These are phyloP conservation scores for Fusarium dimerum DNA, from an alignment of 2,329 filamentous ascomycete genomes.

Conservation along the genomic window DNA sequence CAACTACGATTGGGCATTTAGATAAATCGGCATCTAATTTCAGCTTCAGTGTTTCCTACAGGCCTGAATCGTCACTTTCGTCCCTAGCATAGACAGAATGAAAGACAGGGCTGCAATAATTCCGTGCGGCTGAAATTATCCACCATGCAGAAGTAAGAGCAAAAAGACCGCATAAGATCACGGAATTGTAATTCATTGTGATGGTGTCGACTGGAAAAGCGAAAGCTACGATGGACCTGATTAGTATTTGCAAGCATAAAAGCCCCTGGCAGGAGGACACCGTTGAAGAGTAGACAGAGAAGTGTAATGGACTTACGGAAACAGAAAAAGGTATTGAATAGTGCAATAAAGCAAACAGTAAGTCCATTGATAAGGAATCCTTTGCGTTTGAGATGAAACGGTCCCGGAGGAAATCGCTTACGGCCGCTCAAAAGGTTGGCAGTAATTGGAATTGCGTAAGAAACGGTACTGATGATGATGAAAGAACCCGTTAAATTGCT, in stretches of 20 bases:
- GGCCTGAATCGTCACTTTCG: conserved; percentile 2
- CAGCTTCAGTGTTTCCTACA: no score
- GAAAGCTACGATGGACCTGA: conserved; percentile 11
- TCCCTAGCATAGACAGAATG: not conserved
- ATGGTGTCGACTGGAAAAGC: conserved; percentile 22
- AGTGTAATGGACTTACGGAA: conserved; percentile 31
- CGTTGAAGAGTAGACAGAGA: not conserved
- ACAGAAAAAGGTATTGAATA: conserved; percentile 29
- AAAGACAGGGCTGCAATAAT: conserved; percentile 23
- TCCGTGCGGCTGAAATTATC: conserved; percentile 18
- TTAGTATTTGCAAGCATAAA: conserved; percentile 4
- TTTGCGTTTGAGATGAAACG: conserved; percentile 14
- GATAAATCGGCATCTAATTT: no score
- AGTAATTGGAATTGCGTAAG: conserved; percentile 25
- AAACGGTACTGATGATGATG: conserved; percentile 29
- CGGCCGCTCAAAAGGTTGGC: conserved; percentile 20
- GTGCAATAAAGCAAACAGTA: conserved; percentile 14
- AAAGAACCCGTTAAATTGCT: conserved; percentile 29
- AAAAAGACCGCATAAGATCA: conserved; percentile 19
- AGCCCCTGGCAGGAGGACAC: no score
- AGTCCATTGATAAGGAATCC: conserved; percentile 19
- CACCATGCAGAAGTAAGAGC: conserved; percentile 22
- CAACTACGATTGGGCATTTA: no score
- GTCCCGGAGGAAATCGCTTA: conserved; percentile 13
- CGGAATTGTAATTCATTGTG: conserved; percentile 30